Conservation (phyloP, 2,329 filamentous ascomycete species). For the Coleophoma cylindrospora region DNA sequence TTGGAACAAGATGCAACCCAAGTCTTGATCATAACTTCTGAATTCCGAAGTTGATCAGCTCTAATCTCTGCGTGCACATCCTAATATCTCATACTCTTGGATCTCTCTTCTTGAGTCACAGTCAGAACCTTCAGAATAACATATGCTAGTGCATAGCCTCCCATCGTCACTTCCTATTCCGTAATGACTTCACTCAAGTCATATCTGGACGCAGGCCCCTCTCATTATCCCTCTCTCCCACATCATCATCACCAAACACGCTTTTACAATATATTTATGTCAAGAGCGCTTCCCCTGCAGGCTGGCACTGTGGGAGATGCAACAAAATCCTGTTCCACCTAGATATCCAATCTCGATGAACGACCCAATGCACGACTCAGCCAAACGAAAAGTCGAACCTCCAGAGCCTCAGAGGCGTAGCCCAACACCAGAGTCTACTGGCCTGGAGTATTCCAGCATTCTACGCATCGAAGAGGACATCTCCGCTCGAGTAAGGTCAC, state of each 20-base stretch:
- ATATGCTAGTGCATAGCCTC: no score
- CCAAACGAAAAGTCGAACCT: no score
- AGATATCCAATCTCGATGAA: neutral
- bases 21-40: no score
- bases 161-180: no score
- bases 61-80: no score
- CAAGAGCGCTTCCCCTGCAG: neutral
- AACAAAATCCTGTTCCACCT: neutral
- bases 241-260: neutral
- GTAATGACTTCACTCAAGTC: no score
- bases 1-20: no score
- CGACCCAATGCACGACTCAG: neutral
- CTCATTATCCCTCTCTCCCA: neutral
- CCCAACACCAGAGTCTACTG: constrained; percentile 14
- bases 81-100: no score
- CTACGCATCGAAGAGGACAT: constrained; percentile 22
- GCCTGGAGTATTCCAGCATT: constrained; percentile 16
- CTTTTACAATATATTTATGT: neutral
- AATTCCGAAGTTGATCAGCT: no score
- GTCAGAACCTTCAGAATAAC: no score
- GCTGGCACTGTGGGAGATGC: neutral
- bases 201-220: no score
- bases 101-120: no score
- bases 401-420: neutral
- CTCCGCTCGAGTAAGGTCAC: constrained; percentile 20